Percentiles rank a stretch among this genome's conserved stretches.
Evolutionary conservation across 345 rosid species (phyloP).

Genomic region (Leavenworthia alabamica): DNA sequence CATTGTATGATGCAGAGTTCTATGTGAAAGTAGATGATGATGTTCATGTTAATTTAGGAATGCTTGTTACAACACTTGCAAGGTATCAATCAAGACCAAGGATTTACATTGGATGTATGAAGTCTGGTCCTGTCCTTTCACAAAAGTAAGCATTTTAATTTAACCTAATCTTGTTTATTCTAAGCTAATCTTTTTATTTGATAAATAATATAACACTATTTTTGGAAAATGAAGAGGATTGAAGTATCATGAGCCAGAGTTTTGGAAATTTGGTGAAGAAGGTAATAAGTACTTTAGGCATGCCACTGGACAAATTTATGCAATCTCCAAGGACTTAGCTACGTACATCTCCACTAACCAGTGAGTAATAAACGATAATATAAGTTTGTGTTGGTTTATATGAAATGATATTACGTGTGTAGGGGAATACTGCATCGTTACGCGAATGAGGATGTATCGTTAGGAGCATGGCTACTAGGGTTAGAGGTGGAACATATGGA

Average conservation of each 20-base stretch:
- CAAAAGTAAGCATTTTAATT: conserved; percentile 68
- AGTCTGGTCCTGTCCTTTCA: conserved; percentile 84
- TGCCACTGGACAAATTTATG: conserved; percentile 89
- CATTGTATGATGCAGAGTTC: conserved; percentile 81
- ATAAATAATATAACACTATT: too few species aligned
- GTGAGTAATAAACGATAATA: conserved; percentile 4
- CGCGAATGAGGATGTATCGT: conserved; percentile 89
- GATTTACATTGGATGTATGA: conserved; percentile 96
- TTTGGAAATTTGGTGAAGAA: conserved; percentile 89
- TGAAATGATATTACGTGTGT: neutral
- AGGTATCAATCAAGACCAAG: conserved; percentile 55
- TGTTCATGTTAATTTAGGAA: conserved; percentile 74
- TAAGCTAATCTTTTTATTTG: too few species aligned
- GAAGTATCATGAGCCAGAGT: conserved; percentile 87
- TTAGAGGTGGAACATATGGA: conserved; percentile 81
- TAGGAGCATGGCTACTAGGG: conserved; percentile 83
- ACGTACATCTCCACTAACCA: conserved; percentile 65
- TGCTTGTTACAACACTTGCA: conserved; percentile 47
- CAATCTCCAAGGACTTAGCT: conserved; percentile 85
- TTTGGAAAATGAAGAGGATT: conserved; percentile 40
- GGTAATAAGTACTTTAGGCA: conserved; percentile 89
- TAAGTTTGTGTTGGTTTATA: neutral
- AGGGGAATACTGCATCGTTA: conserved; percentile 78
- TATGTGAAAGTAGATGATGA: conserved; percentile 86
- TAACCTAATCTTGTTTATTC: too few species aligned